phyloP scores from a whole-genome alignment of 495 filamentous ascomycete genomes.

The Lophiotrema nucula region DNA sequence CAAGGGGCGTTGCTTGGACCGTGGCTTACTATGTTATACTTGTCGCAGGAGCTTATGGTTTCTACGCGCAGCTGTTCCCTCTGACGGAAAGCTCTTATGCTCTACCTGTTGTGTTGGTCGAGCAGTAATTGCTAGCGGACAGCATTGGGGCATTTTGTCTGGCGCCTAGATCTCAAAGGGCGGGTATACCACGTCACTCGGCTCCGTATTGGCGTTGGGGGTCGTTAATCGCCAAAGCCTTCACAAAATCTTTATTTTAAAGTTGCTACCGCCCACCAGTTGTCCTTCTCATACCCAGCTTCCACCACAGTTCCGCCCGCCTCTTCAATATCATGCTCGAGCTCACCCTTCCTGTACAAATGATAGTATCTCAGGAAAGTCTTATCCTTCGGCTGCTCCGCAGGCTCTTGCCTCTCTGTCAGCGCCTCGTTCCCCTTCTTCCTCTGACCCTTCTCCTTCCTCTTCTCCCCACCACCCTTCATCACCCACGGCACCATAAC shows the following conservation, averaged over 20 bases:
- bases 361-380: conserved; percentile 93
- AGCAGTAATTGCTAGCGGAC: conserved; percentile 7
- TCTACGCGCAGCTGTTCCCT: conserved; percentile 66
- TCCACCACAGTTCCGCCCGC: conserved; percentile 76
- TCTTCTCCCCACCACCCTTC: conserved; percentile 38
- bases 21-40: conserved; percentile 75
- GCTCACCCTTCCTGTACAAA: conserved; percentile 80
- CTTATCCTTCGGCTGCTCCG: conserved; percentile 40
- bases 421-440: conserved; percentile 31
- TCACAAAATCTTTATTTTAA: background rate
- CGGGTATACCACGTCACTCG: too few relatives aligned
- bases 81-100: conserved; percentile 64
- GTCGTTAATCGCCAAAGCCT: too few relatives aligned
- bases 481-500: conserved; percentile 96
- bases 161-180: too few relatives aligned
- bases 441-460: conserved; percentile 36
- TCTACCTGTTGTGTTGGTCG: conserved; percentile 37
- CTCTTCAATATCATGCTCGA: conserved; percentile 72
- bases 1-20: conserved; percentile 60
- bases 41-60: conserved; percentile 66
- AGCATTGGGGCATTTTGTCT: too few relatives aligned
- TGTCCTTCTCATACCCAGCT: conserved; percentile 93
- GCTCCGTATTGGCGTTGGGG: too few relatives aligned
- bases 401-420: background rate
- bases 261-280: conserved; percentile 81